Conservation (phyloP, 2,329 filamentous ascomycete species). For the Chaetomium strumarium region DNA sequence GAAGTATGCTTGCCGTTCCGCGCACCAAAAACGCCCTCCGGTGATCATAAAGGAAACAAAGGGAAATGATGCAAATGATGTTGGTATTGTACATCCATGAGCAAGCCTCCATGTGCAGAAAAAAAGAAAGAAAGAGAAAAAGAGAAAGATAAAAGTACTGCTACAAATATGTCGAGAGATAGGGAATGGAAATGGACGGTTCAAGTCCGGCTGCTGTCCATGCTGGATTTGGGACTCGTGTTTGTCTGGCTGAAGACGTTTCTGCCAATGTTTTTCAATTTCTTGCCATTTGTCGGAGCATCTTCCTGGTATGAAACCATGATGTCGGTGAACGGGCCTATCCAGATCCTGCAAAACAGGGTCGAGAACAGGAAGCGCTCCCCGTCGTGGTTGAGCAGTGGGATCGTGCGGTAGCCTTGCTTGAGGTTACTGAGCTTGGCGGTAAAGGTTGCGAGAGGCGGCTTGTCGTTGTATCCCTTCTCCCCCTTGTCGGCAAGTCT, state of each 20-base stretch:
- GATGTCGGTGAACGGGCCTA: constrained; percentile 50
- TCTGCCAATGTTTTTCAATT: constrained; percentile 51
- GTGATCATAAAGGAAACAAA: constrained; percentile 3
- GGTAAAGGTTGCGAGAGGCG: constrained; percentile 79
- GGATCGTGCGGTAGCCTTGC: constrained; percentile 87
- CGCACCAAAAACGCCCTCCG: constrained; percentile 8
- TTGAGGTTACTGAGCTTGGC: constrained; percentile 86
- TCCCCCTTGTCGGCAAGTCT: constrained; percentile 77
- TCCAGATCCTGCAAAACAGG: constrained; percentile 82
- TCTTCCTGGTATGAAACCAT: constrained; percentile 46
- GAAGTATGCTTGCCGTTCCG: not conserved
- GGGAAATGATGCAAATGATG: constrained; percentile 2
- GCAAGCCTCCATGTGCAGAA: not conserved
- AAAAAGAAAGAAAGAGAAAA: too few species aligned
- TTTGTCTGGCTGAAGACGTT: constrained; percentile 52
- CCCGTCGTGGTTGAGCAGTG: constrained; percentile 79
- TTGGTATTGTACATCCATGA: constrained; percentile 16
- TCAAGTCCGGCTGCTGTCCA: constrained; percentile 31
- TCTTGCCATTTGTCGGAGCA: constrained; percentile 39
- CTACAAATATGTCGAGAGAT: constrained; percentile 11
- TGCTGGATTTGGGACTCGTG: constrained; percentile 46
- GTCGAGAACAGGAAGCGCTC: constrained; percentile 94
- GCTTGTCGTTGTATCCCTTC: constrained; percentile 47
- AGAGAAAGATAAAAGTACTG: constrained; percentile 12
- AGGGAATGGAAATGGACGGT: constrained; percentile 4